Evolutionary conservation across 2,329 filamentous ascomycete species (phyloP).

Genomic region (Aspergillus bombycis): DNA sequence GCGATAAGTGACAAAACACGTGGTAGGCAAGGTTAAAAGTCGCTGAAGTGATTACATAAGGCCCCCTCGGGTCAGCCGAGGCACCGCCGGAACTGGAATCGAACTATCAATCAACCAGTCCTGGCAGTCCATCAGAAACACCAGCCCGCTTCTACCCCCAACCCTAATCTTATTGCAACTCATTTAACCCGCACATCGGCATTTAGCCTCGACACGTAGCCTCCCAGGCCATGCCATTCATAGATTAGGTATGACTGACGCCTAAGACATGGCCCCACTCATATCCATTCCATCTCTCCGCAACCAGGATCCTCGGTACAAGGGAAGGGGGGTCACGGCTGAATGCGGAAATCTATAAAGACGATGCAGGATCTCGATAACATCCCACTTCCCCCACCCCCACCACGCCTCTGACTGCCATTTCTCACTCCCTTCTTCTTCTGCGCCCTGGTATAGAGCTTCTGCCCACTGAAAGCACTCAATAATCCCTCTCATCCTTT

Average conservation of each 20-base stretch:
- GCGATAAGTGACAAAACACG: not conserved
- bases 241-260: not conserved
- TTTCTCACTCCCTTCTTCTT: not conserved
- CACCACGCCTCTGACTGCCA: not conserved
- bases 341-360: not conserved
- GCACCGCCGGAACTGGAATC: not conserved
- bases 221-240: no score
- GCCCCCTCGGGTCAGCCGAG: not conserved
- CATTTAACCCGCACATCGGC: not conserved
- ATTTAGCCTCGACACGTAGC: not conserved
- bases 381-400: conserved; percentile 1
- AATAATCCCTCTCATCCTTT: not conserved
- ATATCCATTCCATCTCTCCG: not conserved
- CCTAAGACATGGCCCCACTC: not conserved
- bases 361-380: not conserved
- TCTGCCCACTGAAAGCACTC: not conserved
- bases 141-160: not conserved
- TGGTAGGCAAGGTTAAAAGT: not conserved
- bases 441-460: no score
- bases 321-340: not conserved
- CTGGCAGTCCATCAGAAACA: not conserved
- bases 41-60: not conserved
- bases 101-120: not conserved
- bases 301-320: not conserved
- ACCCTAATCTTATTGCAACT: not conserved